phyloP scores from a whole-genome alignment of 768 basidiomycete genomes.

The Tulasnella calospora region DNA sequence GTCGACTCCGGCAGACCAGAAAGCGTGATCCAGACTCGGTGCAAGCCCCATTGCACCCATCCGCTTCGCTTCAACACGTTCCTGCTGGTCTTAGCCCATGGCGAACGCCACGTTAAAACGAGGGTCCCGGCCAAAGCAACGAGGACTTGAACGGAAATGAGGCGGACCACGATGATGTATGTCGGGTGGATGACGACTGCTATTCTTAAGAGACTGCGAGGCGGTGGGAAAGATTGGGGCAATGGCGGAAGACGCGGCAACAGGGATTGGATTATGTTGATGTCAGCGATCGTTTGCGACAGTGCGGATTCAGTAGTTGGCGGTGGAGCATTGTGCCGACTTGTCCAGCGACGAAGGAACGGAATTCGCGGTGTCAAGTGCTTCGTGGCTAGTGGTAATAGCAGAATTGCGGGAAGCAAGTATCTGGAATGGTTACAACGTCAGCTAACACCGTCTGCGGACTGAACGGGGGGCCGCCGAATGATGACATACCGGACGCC shows the following conservation, averaged over 20 bases:
- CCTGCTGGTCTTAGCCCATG: constrained; percentile 57
- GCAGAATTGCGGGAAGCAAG: constrained; percentile 5
- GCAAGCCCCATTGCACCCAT: constrained; percentile 60
- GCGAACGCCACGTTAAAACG: constrained; percentile 59
- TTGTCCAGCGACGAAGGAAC: not conserved
- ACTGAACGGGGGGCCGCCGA: not conserved
- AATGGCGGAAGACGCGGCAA: constrained; percentile 39
- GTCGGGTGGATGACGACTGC: constrained; percentile 55
- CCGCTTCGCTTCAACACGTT: constrained; percentile 58
- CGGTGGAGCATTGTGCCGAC: not conserved
- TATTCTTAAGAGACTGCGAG: constrained; percentile 47
- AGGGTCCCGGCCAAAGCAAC: constrained; percentile 56
- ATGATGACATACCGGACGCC: constrained; percentile 46
- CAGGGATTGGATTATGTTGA: constrained; percentile 59
- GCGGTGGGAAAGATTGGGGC: constrained; percentile 29
- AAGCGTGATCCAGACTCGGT: constrained; percentile 49
- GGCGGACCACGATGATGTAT: constrained; percentile 59
- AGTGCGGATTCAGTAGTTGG: constrained; percentile 53
- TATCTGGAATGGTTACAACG: not conserved
- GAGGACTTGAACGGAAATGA: constrained; percentile 58
- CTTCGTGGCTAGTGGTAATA: constrained; percentile 7
- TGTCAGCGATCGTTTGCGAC: constrained; percentile 54
- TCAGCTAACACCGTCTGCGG: not conserved
- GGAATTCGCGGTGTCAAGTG: constrained; percentile 5
- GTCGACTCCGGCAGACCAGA: constrained; percentile 52